Percentiles rank a stretch among this genome's conserved stretches.
Conservation (phyloP, 2,329 filamentous ascomycete species). For the Colletotrichum viniferum region DNA sequence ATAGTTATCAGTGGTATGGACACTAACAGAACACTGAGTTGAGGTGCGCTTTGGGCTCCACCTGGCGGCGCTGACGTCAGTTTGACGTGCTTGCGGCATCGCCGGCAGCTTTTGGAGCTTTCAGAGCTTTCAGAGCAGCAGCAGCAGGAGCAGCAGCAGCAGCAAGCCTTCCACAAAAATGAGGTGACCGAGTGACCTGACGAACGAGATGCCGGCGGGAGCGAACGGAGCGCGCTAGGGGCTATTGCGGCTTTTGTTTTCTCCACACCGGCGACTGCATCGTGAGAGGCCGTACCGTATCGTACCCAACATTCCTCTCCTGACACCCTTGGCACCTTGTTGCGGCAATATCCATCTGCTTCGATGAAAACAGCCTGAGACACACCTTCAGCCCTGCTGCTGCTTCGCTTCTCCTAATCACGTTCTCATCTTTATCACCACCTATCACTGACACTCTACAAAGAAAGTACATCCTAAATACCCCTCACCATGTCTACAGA, state of each 20-base stretch:
- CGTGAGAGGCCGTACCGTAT: not conserved
- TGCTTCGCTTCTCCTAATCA: not conserved
- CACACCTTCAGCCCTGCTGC: not conserved
- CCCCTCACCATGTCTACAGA: constrained; percentile 20
- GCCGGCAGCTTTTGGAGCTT: not conserved
- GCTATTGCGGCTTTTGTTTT: not conserved
- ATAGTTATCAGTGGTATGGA: not conserved
- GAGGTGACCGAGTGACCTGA: not conserved
- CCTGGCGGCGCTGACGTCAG: constrained; percentile 12
- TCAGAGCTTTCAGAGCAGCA: not conserved
- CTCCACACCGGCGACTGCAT: not conserved
- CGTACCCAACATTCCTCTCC: not conserved
- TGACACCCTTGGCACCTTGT: not conserved
- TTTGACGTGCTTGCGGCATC: not conserved
- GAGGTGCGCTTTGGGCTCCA: not conserved
- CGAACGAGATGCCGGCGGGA: not conserved
- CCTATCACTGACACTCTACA: accelerated
- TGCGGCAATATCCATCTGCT: not conserved
- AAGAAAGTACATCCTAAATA: accelerated
- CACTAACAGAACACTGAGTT: not conserved
- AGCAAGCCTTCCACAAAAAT: not conserved
- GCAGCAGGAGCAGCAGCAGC: not conserved
- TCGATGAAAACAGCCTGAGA: not conserved
- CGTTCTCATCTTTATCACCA: not conserved
- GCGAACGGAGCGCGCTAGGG: not conserved